Conservation (phyloP, 1,284 basidiomycete genomes). For the Rhodotorula sp. region DNA sequence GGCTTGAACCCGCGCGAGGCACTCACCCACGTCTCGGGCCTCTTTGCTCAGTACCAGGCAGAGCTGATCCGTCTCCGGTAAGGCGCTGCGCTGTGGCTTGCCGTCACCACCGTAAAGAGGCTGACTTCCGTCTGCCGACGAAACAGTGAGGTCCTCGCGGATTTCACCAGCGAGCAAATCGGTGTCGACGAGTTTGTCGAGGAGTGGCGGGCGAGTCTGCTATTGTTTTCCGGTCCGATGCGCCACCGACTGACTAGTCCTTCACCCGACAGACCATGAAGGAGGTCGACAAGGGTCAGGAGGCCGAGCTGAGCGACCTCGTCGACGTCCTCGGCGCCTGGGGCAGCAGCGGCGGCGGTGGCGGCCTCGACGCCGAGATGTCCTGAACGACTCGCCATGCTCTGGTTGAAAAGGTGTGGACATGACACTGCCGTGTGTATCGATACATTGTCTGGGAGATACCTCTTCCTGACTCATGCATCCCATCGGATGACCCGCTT, state of each 20-base stretch:
- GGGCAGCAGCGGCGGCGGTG: conserved; percentile 18
- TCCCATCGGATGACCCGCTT: conserved; percentile 30
- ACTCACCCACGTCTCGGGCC: conserved; percentile 29
- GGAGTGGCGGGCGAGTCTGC: conserved; percentile 33
- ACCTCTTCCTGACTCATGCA: background rate
- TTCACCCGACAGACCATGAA: conserved; percentile 23
- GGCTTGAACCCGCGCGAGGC: conserved; percentile 39
- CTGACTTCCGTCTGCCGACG: background rate
- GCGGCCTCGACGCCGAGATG: conserved; percentile 33
- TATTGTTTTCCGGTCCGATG: no score
- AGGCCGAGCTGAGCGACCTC: conserved; percentile 38
- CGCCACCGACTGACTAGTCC: background rate
- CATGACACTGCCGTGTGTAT: background rate
- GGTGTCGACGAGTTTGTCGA: conserved; percentile 33
- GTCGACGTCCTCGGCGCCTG: conserved; percentile 38
- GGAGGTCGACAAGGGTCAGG: conserved; percentile 42
- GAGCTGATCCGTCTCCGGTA: conserved; percentile 39
- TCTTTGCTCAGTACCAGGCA: conserved; percentile 34
- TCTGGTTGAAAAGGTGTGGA: background rate
- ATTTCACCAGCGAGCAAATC: conserved; percentile 38
- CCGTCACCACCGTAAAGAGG: no score
- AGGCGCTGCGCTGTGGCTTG: background rate
- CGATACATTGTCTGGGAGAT: background rate
- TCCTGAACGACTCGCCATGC: background rate
- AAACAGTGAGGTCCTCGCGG: conserved; percentile 36